A percentile compares a stretch with the other conserved stretches of the same genome.
Conservation (phyloP, 495 filamentous ascomycete genomes). For the Penicillium psychrofluorescens region DNA sequence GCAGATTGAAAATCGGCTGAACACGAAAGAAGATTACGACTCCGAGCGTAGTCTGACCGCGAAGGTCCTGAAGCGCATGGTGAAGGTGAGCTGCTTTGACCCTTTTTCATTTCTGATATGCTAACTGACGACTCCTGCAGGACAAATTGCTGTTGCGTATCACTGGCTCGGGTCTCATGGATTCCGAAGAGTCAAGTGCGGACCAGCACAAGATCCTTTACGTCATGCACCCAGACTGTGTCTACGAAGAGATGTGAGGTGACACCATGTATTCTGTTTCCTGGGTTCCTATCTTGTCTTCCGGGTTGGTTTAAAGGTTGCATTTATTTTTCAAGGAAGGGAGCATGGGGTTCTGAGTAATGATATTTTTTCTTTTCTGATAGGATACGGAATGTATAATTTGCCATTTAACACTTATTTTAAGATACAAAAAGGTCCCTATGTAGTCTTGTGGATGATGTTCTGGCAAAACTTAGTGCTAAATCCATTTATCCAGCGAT, state of each 20-base stretch:
- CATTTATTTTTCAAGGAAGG: constrained; percentile 18
- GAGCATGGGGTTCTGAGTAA: constrained; percentile 25
- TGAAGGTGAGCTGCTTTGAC: constrained; percentile 61
- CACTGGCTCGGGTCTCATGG: constrained; percentile 66
- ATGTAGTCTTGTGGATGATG: too few relatives aligned
- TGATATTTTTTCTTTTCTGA: constrained; percentile 21
- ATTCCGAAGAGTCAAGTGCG: constrained; percentile 39
- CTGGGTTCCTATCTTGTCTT: constrained; percentile 5
- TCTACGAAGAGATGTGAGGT: constrained; percentile 57
- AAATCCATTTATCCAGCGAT: too few relatives aligned
- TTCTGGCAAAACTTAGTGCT: too few relatives aligned
- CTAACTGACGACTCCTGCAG: constrained; percentile 30
- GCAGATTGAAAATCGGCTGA: constrained; percentile 79
- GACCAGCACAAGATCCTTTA: constrained; percentile 60
- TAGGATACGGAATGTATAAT: not conserved
- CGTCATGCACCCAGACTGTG: constrained; percentile 91
- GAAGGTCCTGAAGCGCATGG: constrained; percentile 93
- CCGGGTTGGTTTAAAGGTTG: constrained; percentile 9
- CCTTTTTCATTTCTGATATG: not conserved
- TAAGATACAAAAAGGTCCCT: too few relatives aligned
- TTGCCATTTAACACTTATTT: constrained; percentile 3
- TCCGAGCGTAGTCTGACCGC: constrained; percentile 66
- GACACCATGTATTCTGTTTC: not conserved
- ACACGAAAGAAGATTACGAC: constrained; percentile 70
- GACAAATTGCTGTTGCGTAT: constrained; percentile 92